phyloP scores from a whole-genome alignment of 106 monocot genomes.

The Cymbidium sinense region DNA sequence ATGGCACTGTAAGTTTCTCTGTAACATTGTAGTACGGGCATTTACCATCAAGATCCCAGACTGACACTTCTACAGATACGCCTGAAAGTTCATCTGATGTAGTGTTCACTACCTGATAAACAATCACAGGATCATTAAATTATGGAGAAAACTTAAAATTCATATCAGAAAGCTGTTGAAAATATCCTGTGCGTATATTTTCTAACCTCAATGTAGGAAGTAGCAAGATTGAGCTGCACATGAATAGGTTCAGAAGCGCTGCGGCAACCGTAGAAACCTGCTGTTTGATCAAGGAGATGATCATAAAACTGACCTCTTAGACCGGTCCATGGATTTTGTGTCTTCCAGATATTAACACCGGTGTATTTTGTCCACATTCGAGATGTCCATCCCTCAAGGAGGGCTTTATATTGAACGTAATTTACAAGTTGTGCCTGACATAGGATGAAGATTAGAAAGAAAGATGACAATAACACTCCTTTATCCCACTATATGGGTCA shows the following conservation, averaged over 20 bases:
- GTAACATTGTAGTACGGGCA: slow-evolving; percentile 77
- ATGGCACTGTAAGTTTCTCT: slow-evolving; percentile 44
- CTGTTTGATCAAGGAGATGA: slow-evolving; percentile 95
- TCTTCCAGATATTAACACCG: slow-evolving; percentile 96
- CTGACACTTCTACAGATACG: slow-evolving; percentile 76
- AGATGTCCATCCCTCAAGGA: slow-evolving; percentile 91
- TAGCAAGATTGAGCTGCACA: slow-evolving; percentile 82
- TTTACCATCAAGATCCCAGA: slow-evolving; percentile 79
- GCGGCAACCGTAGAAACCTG: slow-evolving; percentile 95
- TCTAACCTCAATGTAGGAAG: slow-evolving; percentile 74
- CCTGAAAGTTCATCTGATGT: slow-evolving; percentile 55
- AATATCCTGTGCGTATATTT: not conserved
- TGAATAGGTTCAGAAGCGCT: slow-evolving; percentile 89
- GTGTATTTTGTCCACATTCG: slow-evolving; percentile 94
- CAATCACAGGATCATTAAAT: not conserved
- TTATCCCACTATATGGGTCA: too few species aligned
- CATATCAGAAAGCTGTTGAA: not conserved
- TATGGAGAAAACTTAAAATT: too few species aligned
- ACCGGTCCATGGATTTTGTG: slow-evolving; percentile 95
- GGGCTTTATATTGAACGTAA: slow-evolving; percentile 91
- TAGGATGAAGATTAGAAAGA: not conserved
- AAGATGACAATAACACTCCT: too few species aligned
- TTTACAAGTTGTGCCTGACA: slow-evolving; percentile 95
- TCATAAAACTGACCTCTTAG: slow-evolving; percentile 98
- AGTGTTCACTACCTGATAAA: slow-evolving; percentile 77